Evolutionary conservation across 257 asterid genomes (phyloP).

Genomic region (Solanum bukasovii): DNA sequence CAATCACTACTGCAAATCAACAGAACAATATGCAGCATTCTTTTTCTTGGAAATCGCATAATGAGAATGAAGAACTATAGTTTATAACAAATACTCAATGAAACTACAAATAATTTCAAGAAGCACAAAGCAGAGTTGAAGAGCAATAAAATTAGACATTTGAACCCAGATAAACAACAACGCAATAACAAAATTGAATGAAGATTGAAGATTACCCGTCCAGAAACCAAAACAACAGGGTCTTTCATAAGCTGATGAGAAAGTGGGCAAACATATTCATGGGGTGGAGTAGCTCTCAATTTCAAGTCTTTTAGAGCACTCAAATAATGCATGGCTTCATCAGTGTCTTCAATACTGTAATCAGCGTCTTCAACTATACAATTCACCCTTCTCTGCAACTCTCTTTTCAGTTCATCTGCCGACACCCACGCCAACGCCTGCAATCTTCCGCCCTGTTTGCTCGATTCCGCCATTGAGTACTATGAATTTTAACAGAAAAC

Average conservation of each 20-base stretch:
- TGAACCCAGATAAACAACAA: not conserved
- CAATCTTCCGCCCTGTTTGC: not conserved
- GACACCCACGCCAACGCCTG: not conserved
- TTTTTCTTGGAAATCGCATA: not conserved
- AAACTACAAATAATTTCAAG: not conserved
- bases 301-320: slow-evolving; percentile 22
- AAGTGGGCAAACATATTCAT: slow-evolving; percentile 38
- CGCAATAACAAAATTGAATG: not conserved
- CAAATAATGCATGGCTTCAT: slow-evolving; percentile 24
- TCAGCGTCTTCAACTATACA: slow-evolving; percentile 24
- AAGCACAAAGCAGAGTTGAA: not conserved
- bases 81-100: not conserved
- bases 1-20: not conserved
- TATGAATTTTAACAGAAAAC: not conserved
- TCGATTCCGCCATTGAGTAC: slow-evolving; percentile 13
- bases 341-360: slow-evolving; percentile 17
- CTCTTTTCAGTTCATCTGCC: slow-evolving; percentile 33
- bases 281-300: slow-evolving; percentile 19
- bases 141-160: not conserved
- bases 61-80: not conserved
- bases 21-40: not conserved
- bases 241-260: slow-evolving; percentile 38
- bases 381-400: slow-evolving; percentile 25
- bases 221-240: slow-evolving; percentile 52
- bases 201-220: slow-evolving; percentile 25